Evolutionary conservation across 2,329 filamentous ascomycete genomes (phyloP).

Genomic region (Clarireedia monteithiana): DNA sequence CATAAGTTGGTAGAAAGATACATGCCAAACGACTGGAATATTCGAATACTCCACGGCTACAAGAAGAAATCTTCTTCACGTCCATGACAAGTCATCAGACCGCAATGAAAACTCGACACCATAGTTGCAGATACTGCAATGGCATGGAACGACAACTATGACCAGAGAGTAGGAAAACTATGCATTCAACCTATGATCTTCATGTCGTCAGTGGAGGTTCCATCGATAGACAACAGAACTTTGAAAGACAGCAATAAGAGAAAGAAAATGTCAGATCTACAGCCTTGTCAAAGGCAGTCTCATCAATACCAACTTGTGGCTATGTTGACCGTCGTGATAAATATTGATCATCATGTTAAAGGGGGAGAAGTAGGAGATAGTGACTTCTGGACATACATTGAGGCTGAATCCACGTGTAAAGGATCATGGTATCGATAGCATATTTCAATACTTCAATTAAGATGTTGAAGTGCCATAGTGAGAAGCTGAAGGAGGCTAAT

Average conservation of each 20-base stretch:
- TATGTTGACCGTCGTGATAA: slow-evolving; percentile 89
- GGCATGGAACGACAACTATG: too few relatives aligned
- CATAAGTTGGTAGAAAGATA: too few relatives aligned
- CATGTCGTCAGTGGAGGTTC: background rate
- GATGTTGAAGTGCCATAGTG: background rate
- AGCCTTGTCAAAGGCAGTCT: slow-evolving; percentile 72
- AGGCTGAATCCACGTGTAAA: slow-evolving; percentile 1
- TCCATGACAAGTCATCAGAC: slow-evolving; percentile 3
- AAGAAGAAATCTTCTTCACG: slow-evolving; percentile 6
- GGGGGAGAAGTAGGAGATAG: slow-evolving; percentile 11
- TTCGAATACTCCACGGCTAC: background rate
- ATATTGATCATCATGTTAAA: slow-evolving; percentile 60
- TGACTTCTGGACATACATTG: slow-evolving; percentile 13
- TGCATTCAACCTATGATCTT: background rate
- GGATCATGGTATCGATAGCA: background rate
- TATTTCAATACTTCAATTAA: background rate
- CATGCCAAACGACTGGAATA: background rate
- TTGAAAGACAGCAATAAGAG: background rate
- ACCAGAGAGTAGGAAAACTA: too few relatives aligned
- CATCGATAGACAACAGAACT: background rate
- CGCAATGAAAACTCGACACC: slow-evolving; percentile 7
- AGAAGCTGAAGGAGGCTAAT: slow-evolving; percentile 6
- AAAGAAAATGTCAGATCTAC: slow-evolving; percentile 29
- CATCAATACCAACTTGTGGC: slow-evolving; percentile 62
- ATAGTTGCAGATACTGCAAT: too few relatives aligned